Percentiles rank a stretch among this genome's conserved stretches.
Conservation (phyloP, 2,329 filamentous ascomycete genomes). For the Aureobasidium sp. region DNA sequence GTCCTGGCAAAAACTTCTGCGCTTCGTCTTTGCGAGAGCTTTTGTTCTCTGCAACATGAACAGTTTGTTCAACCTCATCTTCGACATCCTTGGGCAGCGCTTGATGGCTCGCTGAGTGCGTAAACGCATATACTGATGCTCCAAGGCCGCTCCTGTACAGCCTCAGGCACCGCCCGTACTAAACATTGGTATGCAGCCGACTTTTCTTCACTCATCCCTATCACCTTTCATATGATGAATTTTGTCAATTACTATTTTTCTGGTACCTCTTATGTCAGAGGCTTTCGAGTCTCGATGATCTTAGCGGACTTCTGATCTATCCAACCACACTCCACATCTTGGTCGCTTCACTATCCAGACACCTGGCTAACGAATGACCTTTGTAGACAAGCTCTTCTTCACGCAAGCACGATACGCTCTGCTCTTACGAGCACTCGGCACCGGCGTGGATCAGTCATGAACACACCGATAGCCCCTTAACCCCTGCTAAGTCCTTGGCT, state of each 20-base stretch:
- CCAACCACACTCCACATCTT: neutral
- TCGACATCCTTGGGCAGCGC: neutral
- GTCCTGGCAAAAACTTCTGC: slow-evolving; percentile 1
- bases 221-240: slow-evolving; percentile 58
- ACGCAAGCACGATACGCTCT: neutral
- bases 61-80: neutral
- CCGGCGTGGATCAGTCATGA: neutral
- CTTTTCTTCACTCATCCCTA: slow-evolving; percentile 19
- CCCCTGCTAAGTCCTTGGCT: slow-evolving; percentile 12
- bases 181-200: slow-evolving; percentile 12
- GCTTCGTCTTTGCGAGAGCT: neutral
- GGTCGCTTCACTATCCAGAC: neutral
- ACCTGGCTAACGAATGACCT: neutral
- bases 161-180: neutral
- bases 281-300: slow-evolving; percentile 61
- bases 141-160: neutral
- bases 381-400: neutral
- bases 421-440: neutral
- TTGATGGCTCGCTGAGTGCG: neutral
- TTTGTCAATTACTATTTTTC: slow-evolving; percentile 52
- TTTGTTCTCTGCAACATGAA: neutral
- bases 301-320: slow-evolving; percentile 71
- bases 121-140: neutral
- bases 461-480: neutral
- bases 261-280: slow-evolving; percentile 98